Conservation (phyloP, 108 stramenopile genomes). For the Cyclotella atomus region DNA sequence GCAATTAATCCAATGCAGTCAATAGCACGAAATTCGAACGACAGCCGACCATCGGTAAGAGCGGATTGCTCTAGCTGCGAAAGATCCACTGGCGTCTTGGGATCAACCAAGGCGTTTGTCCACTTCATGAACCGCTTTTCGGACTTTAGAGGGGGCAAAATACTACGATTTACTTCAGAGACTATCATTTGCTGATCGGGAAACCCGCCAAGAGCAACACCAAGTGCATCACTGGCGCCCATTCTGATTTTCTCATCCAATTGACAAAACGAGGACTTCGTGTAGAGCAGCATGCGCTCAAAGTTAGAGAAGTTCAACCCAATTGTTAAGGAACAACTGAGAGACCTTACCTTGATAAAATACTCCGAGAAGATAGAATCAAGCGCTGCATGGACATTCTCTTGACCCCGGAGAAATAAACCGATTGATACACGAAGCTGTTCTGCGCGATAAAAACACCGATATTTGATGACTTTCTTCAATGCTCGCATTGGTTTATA, state of each 20-base stretch:
- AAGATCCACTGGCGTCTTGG: constrained; percentile 43
- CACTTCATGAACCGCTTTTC: constrained; percentile 42
- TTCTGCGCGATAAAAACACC: constrained; percentile 29
- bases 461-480: constrained; percentile 38
- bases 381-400: constrained; percentile 27
- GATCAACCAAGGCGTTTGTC: constrained; percentile 37
- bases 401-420: constrained; percentile 28
- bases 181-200: constrained; percentile 37
- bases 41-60: constrained; percentile 46
- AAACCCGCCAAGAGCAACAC: constrained; percentile 31
- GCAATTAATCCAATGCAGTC: constrained; percentile 62
- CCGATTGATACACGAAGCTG: constrained; percentile 25
- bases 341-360: constrained; percentile 26
- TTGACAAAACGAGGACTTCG: constrained; percentile 29
- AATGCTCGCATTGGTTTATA: constrained; percentile 33
- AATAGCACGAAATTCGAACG: constrained; percentile 59
- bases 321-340: not conserved
- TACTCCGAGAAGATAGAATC: constrained; percentile 23
- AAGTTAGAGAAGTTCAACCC: not conserved
- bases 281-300: not conserved
- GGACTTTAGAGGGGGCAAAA: constrained; percentile 30
- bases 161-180: constrained; percentile 21
- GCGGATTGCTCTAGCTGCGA: constrained; percentile 45
- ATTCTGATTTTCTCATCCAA: constrained; percentile 42
- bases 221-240: constrained; percentile 35